phyloP scores from a whole-genome alignment of 768 basidiomycete genomes.

The Auricularia sp. region DNA sequence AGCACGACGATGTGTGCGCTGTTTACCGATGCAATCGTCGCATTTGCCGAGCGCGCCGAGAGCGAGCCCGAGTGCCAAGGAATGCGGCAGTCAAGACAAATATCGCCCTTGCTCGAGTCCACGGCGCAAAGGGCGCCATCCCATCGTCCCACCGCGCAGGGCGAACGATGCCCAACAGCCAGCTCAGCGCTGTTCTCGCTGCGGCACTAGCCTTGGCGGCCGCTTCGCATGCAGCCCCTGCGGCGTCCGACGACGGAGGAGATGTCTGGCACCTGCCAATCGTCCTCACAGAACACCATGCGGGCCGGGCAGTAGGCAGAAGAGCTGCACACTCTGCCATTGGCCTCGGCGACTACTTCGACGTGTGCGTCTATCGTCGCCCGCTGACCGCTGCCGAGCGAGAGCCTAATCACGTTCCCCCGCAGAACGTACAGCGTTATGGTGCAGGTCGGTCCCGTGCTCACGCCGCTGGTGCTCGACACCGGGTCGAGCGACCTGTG shows the following conservation, averaged over 20 bases:
- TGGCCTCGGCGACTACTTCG: constrained; percentile 51
- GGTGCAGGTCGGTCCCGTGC: constrained; percentile 43
- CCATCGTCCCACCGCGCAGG: background rate
- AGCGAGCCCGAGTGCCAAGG: background rate
- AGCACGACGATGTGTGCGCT: background rate
- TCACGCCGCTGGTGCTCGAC: constrained; percentile 53
- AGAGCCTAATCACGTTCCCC: background rate
- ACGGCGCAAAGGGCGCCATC: too few relatives aligned
- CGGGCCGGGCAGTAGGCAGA: background rate
- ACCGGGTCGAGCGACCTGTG: constrained; percentile 75
- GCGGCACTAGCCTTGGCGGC: background rate
- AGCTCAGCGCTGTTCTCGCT: background rate
- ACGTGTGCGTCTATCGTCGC: constrained; percentile 40
- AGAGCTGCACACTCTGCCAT: constrained; percentile 18
- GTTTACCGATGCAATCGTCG: background rate
- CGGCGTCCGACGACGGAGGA: background rate
- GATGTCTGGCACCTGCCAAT: background rate
- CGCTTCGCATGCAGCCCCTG: background rate
- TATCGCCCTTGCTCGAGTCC: background rate
- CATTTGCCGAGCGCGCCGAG: background rate
- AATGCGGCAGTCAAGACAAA: background rate
- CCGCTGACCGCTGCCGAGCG: background rate
- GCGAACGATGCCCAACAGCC: background rate
- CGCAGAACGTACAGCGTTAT: constrained; percentile 55
- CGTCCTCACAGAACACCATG: background rate